Conservation (phyloP, 1,284 basidiomycete species). For the Moesziomyces parantarcticus region DNA sequence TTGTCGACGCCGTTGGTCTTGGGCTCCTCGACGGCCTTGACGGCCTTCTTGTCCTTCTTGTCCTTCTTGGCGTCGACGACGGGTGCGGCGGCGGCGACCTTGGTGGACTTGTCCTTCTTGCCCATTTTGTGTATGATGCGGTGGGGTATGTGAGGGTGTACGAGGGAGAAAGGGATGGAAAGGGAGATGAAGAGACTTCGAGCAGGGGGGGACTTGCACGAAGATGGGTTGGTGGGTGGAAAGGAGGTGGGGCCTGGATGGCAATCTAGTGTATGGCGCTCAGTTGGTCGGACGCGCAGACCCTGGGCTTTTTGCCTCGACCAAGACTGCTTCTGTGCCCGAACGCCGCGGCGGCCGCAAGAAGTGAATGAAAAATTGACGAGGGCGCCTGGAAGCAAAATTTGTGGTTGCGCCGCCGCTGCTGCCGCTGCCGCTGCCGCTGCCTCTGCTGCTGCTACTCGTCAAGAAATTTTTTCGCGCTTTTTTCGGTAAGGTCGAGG, state of each 20-base stretch:
- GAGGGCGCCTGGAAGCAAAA: conserved; percentile 1
- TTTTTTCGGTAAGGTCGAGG: conserved; percentile 11
- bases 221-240: conserved; percentile 10
- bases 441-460: too few relatives aligned
- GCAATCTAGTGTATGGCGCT: neutral
- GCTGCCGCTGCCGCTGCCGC: too few relatives aligned
- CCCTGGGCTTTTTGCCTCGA: neutral
- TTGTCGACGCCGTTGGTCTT: conserved; percentile 50
- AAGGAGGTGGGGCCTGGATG: conserved; percentile 1
- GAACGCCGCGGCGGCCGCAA: too few relatives aligned
- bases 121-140: conserved; percentile 19
- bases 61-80: conserved; percentile 40
- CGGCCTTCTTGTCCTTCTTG: conserved; percentile 44
- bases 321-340: too few relatives aligned
- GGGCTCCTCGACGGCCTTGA: conserved; percentile 25
- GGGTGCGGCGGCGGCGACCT: conserved; percentile 35
- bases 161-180: conserved; percentile 5
- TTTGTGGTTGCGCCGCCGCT: neutral
- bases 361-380: conserved; percentile 19
- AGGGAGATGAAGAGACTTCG: conserved; percentile 9
- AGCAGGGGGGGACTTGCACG: conserved; percentile 16
- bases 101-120: conserved; percentile 42
- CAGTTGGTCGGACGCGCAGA: neutral
- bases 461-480: conserved; percentile 4
- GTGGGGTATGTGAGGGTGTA: conserved; percentile 6